phyloP scores from a whole-genome alignment of 1,139 yeast genomes.

The Neolecta irregularis region DNA sequence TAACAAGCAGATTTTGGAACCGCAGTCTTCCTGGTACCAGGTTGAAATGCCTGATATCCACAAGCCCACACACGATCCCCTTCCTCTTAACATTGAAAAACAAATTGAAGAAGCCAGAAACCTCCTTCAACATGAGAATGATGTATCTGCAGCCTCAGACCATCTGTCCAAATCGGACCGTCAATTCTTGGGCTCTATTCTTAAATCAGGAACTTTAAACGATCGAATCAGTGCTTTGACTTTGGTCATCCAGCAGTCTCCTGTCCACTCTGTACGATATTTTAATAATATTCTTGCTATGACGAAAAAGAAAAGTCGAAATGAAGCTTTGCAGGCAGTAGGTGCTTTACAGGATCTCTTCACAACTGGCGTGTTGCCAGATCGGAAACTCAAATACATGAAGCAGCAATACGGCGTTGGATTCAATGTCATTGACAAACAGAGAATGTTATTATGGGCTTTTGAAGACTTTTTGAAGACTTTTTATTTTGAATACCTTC shows the following conservation, averaged over 20 bases:
- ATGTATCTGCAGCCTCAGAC: slow-evolving; percentile 50
- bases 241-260: slow-evolving; percentile 83
- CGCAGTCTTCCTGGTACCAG: slow-evolving; percentile 66
- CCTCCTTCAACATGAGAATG: slow-evolving; percentile 55
- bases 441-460: slow-evolving; percentile 55
- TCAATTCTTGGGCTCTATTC: slow-evolving; percentile 75
- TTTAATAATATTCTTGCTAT: slow-evolving; percentile 60
- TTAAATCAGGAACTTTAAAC: slow-evolving; percentile 81
- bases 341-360: slow-evolving; percentile 82
- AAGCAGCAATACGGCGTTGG: slow-evolving; percentile 48
- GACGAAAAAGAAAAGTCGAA: slow-evolving; percentile 84
- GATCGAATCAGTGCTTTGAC: slow-evolving; percentile 95
- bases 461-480: slow-evolving; percentile 82
- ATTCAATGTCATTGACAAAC: slow-evolving; percentile 26
- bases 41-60: slow-evolving; percentile 29
- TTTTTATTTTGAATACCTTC: slow-evolving; percentile 52
- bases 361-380: slow-evolving; percentile 61
- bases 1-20: slow-evolving; percentile 43
- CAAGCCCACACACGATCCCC: slow-evolving; percentile 21
- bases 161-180: slow-evolving; percentile 69
- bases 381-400: slow-evolving; percentile 66
- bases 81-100: slow-evolving; percentile 39
- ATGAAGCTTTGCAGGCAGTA: slow-evolving; percentile 81
- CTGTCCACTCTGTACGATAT: slow-evolving; percentile 74
- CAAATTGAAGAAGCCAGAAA: slow-evolving; percentile 52